Evolutionary conservation across 2,329 filamentous ascomycete species (phyloP).

Genomic region (Fusarium nygamai): DNA sequence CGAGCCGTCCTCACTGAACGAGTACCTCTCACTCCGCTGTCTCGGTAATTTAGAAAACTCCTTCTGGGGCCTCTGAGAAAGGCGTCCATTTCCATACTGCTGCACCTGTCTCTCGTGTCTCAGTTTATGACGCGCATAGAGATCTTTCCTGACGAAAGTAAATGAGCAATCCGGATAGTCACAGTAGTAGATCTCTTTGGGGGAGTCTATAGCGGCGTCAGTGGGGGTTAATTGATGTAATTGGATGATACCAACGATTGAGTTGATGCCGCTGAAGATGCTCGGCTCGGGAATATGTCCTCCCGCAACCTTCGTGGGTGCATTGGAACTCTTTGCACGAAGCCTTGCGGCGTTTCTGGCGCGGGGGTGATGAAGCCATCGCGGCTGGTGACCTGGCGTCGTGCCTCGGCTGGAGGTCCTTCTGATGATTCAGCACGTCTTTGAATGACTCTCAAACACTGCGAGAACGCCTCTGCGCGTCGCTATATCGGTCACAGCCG

Average conservation of each 20-base stretch:
- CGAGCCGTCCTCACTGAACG: conserved; percentile 43
- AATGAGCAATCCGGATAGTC: conserved; percentile 44
- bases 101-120: conserved; percentile 42
- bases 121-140: conserved; percentile 43
- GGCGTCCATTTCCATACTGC: conserved; percentile 41
- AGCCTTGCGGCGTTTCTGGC: conserved; percentile 46
- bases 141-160: conserved; percentile 44
- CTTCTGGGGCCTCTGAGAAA: conserved; percentile 40
- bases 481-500: background rate
- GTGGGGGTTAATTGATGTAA: background rate
- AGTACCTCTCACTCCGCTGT: conserved; percentile 36
- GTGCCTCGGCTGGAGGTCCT: conserved; percentile 16
- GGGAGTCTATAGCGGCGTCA: conserved; percentile 39
- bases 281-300: conserved; percentile 43
- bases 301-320: conserved; percentile 44
- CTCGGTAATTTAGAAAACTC: conserved; percentile 38
- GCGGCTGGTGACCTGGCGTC: conserved; percentile 20
- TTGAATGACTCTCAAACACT: background rate
- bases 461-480: background rate
- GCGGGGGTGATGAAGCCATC: conserved; percentile 44
- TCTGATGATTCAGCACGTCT: background rate
- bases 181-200: conserved; percentile 45
- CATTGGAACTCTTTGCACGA: conserved; percentile 46
- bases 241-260: conserved; percentile 32
- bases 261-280: conserved; percentile 43